These are phyloP conservation scores for Apiospora koreana DNA, from an alignment of 2,329 filamentous ascomycete species.

Conservation along the genomic window DNA sequence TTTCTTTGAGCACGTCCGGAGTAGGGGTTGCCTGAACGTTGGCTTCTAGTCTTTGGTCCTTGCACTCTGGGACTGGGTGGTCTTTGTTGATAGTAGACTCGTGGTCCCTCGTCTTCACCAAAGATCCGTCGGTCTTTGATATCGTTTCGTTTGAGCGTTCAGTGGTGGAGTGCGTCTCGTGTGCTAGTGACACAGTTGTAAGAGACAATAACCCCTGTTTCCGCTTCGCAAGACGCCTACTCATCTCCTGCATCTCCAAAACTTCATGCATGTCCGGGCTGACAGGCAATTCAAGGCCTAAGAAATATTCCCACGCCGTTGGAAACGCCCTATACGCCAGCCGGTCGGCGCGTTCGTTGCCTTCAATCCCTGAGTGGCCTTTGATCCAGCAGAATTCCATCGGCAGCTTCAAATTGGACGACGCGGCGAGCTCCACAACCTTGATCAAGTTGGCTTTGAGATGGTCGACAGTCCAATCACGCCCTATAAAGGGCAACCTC, in stretches of 20 bases:
- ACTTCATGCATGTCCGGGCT: not conserved
- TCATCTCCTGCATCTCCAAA: not conserved
- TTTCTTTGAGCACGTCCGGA: not conserved
- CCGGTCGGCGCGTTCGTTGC: not conserved
- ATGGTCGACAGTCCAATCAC: not conserved
- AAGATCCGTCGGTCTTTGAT: not conserved
- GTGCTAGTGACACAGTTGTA: not conserved
- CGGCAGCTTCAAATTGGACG: not conserved
- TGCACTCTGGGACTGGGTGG: no score
- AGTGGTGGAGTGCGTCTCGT: no score
- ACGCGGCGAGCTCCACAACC: not conserved
- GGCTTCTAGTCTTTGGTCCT: no score
- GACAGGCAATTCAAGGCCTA: not conserved
- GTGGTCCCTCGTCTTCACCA: no score
- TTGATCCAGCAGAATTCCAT: not conserved
- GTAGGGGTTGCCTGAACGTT: no score
- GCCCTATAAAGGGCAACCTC: not conserved
- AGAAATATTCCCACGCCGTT: not conserved
- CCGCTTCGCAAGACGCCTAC: not conserved
- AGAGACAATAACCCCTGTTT: not conserved
- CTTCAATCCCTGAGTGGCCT: not conserved
- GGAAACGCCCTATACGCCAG: not conserved
- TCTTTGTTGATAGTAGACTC: no score
- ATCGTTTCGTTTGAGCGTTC: no score
- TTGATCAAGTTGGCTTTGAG: not conserved